Evolutionary conservation across 768 basidiomycete species (phyloP).

Genomic region (Leccinum broughii): DNA sequence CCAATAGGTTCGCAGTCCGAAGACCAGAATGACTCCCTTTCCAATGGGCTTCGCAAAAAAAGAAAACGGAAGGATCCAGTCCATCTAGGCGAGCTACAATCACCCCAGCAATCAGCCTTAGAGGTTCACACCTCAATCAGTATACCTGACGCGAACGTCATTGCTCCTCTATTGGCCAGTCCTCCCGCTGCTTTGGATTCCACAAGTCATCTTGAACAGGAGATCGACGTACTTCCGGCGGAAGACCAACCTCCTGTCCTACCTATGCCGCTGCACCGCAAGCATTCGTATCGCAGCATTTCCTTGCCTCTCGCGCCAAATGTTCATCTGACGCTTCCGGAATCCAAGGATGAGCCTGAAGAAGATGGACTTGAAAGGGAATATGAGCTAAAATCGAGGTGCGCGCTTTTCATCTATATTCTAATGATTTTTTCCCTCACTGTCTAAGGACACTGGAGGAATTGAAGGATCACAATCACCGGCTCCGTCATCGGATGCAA

Average conservation of each 20-base stretch:
- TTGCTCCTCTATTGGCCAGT: slow-evolving; percentile 6
- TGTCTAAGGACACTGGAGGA: slow-evolving; percentile 58
- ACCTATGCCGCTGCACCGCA: neutral
- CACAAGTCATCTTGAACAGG: slow-evolving; percentile 6
- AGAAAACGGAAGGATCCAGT: slow-evolving; percentile 23
- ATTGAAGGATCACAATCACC: slow-evolving; percentile 58
- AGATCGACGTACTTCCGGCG: slow-evolving; percentile 1
- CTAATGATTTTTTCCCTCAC: neutral
- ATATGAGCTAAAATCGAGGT: slow-evolving; percentile 47
- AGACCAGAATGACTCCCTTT: slow-evolving; percentile 32
- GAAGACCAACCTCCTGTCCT: slow-evolving; percentile 1
- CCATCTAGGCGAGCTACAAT: slow-evolving; percentile 26
- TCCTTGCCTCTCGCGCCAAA: slow-evolving; percentile 37
- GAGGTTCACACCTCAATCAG: slow-evolving; percentile 14
- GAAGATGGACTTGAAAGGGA: slow-evolving; percentile 47
- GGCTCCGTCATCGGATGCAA: slow-evolving; percentile 68
- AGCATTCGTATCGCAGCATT: slow-evolving; percentile 28
- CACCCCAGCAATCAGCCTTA: slow-evolving; percentile 13
- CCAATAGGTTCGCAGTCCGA: slow-evolving; percentile 48
- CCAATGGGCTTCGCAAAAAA: slow-evolving; percentile 14
- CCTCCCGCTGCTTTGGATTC: slow-evolving; percentile 1
- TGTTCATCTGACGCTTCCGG: slow-evolving; percentile 32
- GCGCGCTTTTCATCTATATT: slow-evolving; percentile 7
- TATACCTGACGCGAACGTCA: slow-evolving; percentile 6
- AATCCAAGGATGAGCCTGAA: slow-evolving; percentile 42